phyloP scores from a whole-genome alignment of 495 filamentous ascomycete species.

The Penicillium subrubescens region DNA sequence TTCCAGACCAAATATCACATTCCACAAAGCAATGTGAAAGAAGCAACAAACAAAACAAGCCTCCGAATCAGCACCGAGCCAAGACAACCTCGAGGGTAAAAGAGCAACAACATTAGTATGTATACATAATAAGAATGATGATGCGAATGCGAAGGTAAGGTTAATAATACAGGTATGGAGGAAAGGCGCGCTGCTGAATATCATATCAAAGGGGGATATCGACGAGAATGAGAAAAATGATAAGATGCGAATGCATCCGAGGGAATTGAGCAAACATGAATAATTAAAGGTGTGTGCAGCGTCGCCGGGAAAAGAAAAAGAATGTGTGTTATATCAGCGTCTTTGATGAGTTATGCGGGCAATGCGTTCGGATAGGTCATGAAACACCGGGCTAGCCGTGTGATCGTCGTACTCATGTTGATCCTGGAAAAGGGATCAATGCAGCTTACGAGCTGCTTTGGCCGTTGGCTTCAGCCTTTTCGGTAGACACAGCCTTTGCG shows the following conservation, averaged over 20 bases:
- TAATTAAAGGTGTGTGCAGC: constrained; percentile 15
- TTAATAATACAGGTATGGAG: constrained; percentile 11
- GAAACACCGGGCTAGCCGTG: constrained; percentile 18
- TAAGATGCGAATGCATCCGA: neutral
- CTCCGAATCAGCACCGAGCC: neutral
- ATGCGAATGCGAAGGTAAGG: neutral
- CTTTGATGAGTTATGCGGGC: constrained; percentile 2
- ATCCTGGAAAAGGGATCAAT: neutral
- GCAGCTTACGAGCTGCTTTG: constrained; percentile 7
- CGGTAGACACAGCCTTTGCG: neutral
- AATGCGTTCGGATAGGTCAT: constrained; percentile 24
- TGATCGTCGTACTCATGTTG: constrained; percentile 16
- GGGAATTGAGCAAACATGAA: neutral
- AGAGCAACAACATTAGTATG: constrained; percentile 3
- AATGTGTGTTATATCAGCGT: constrained; percentile 19
- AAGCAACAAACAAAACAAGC: neutral
- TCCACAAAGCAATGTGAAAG: neutral
- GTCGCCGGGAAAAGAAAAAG: constrained; percentile 4
- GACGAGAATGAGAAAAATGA: constrained; percentile 3
- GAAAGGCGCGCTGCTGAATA: constrained; percentile 4
- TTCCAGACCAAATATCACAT: neutral
- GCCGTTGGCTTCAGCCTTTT: neutral
- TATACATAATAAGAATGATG: constrained; percentile 4
- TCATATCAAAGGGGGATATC: constrained; percentile 12
- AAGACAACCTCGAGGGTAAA: neutral